A percentile compares a stretch with the other conserved stretches of the same genome.
Evolutionary conservation across 139 green algal species (phyloP).

Genomic region (Micromonas commoda): DNA sequence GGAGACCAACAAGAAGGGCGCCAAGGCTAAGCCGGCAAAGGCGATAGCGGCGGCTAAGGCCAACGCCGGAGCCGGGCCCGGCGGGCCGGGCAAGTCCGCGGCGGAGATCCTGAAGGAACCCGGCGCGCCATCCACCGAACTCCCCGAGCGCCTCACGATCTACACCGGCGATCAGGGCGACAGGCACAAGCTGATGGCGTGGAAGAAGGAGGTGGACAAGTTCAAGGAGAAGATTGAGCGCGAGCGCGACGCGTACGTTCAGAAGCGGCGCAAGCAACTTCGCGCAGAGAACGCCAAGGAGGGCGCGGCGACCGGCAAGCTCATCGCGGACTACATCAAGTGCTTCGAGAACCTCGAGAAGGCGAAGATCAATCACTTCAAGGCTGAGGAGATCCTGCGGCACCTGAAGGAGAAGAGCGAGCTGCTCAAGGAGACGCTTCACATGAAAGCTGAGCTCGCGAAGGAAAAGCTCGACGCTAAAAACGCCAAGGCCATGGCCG

Average conservation of each 20-base stretch:
- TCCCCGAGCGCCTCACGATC: background rate
- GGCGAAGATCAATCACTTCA: background rate
- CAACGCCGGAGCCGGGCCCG: background rate
- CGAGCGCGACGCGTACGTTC: constrained; percentile 8
- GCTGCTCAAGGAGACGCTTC: background rate
- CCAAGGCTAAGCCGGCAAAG: background rate
- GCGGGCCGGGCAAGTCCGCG: background rate
- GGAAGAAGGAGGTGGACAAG: constrained; percentile 14
- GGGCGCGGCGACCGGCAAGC: background rate
- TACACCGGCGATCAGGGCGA: background rate
- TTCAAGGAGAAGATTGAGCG: background rate
- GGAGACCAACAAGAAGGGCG: constrained; percentile 11
- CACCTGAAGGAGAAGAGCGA: background rate
- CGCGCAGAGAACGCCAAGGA: background rate
- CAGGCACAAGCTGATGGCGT: background rate
- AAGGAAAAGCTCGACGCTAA: background rate
- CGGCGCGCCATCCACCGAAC: background rate
- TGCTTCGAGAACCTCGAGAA: background rate
- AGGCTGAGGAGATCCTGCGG: background rate
- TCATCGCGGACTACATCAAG: background rate
- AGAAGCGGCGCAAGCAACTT: constrained; percentile 9
- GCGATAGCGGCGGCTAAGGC: background rate
- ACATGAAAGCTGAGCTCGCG: background rate
- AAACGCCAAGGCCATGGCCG: background rate
- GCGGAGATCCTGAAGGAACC: constrained; percentile 11